phyloP scores from a whole-genome alignment of 23 red algal genomes.

The Pyropia yezoensis region DNA sequence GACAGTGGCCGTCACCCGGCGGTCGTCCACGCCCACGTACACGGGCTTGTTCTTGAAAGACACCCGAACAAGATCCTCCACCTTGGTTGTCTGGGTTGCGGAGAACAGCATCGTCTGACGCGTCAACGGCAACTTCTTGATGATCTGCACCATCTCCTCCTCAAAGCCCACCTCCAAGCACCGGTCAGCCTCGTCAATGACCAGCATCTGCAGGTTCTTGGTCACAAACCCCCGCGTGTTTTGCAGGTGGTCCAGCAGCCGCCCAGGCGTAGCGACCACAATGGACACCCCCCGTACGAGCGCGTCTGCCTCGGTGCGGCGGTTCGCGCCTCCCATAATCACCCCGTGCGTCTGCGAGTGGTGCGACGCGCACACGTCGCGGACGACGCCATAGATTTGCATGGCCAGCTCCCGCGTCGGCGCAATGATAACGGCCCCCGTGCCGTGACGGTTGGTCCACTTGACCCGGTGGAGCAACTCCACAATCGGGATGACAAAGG shows the following conservation, averaged over 20 bases:
- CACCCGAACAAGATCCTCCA: slow-evolving; percentile 88
- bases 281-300: slow-evolving; percentile 70
- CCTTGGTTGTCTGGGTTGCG: slow-evolving; percentile 96
- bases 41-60: slow-evolving; percentile 90
- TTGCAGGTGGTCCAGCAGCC: slow-evolving; percentile 91
- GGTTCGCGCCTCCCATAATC: slow-evolving; percentile 92
- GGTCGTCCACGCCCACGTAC: slow-evolving; percentile 88
- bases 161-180: slow-evolving; percentile 98
- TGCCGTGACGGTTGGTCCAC: slow-evolving; percentile 85
- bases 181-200: slow-evolving; percentile 98
- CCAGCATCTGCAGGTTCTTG: slow-evolving; percentile 65
- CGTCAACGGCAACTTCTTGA: slow-evolving; percentile 74
- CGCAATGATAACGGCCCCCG: slow-evolving; percentile 82
- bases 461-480: slow-evolving; percentile 87
- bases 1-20: slow-evolving; percentile 65
- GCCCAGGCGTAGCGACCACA: slow-evolving; percentile 89
- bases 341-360: slow-evolving; percentile 70
- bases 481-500: slow-evolving; percentile 90
- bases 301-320: slow-evolving; percentile 79
- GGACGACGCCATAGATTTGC: slow-evolving; percentile 86
- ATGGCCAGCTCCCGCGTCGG: slow-evolving; percentile 94
- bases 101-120: slow-evolving; percentile 94
- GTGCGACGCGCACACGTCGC: slow-evolving; percentile 76
- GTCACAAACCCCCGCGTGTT: slow-evolving; percentile 86
- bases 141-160: slow-evolving; percentile 93